phyloP scores from a whole-genome alignment of 352 stramenopile species.

The Saprolegnia parasitica region DNA sequence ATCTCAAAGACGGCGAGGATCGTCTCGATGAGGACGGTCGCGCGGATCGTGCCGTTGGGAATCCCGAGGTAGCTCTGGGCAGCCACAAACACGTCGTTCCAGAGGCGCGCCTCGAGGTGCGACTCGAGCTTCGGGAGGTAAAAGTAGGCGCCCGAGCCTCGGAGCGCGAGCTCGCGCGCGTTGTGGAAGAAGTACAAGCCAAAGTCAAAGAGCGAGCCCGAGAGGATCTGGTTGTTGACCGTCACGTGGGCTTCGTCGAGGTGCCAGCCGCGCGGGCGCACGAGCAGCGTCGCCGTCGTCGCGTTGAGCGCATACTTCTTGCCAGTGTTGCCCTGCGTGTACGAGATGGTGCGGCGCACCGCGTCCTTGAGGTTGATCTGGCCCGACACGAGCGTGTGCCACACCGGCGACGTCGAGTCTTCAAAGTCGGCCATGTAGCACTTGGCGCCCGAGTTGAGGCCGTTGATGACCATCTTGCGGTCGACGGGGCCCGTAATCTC shows the following conservation, averaged over 20 bases:
- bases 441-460: slow-evolving; percentile 91
- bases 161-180: slow-evolving; percentile 76
- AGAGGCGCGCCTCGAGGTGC: slow-evolving; percentile 93
- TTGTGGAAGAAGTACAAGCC: slow-evolving; percentile 97
- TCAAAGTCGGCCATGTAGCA: slow-evolving; percentile 97
- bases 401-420: slow-evolving; percentile 90
- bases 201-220: slow-evolving; percentile 94
- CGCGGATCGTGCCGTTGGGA: slow-evolving; percentile 86
- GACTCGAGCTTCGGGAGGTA: slow-evolving; percentile 96
- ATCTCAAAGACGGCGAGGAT: slow-evolving; percentile 96
- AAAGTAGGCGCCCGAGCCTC: slow-evolving; percentile 89
- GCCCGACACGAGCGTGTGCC: slow-evolving; percentile 90
- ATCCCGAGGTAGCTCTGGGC: slow-evolving; percentile 89
- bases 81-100: slow-evolving; percentile 95
- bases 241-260: slow-evolving; percentile 93
- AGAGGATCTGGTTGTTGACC: slow-evolving; percentile 90
- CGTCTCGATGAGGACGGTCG: slow-evolving; percentile 95
- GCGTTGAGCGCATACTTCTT: slow-evolving; percentile 78
- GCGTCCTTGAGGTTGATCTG: slow-evolving; percentile 92
- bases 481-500: slow-evolving; percentile 95
- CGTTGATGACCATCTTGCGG: slow-evolving; percentile 98
- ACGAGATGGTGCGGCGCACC: slow-evolving; percentile 86
- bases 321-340: slow-evolving; percentile 65
- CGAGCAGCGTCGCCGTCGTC: slow-evolving; percentile 84
- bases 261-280: slow-evolving; percentile 92